Base-by-base conservation (phyloP, 768 basidiomycete species). In the Neoboletus brunneissimus region DNA sequence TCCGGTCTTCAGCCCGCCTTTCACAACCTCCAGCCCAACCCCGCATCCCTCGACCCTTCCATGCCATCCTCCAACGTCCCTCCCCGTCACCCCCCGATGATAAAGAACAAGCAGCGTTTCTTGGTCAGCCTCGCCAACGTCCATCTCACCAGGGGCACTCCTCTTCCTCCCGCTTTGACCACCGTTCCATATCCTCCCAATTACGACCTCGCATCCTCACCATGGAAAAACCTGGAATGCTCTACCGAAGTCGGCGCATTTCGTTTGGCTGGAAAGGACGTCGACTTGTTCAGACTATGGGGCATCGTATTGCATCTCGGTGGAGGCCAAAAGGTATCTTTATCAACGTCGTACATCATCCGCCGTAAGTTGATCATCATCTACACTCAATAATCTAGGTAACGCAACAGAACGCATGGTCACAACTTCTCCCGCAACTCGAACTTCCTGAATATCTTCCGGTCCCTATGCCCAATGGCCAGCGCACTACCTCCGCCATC, bases 201-300 rank as follows among this genome's bases (percentile, higher is more conserved):
- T 50, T 92, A 83, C 60, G 89, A 93, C 69, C 84, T 81, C 27
- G 69, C 68, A 44, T 78, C 74, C 42, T 84, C 89, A 1, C 79
- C 74, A 22, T 92, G 87, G 85, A 82, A 83, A 65, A 72, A 74
- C 51, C 73, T 93, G 56, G 88, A 91, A 56, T 75, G 81, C 27
- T 81, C 84, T 53, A 61, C 64, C 11, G 87, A 88, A 59, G 61
- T 79, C 12, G 91, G 91, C 32, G 73, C 79, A 40, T 77, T 92
- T 69, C 82, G 83, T 47, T 65, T 93, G 20, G 87, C 84, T 3
- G 88, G 87, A 18, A 87, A 81, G 68, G 89, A 91, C 62, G 73
- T 93, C 44, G 86, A 89, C 67, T 69, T 93, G n/a, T 85, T 87
- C 70, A 87, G 79, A 65, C 72, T 93, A 11, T 92, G 87, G 85